Percentiles rank a stretch among this genome's conserved stretches.
phyloP scores from a whole-genome alignment of 805 yeast species.

The Metschnikowia drakensbergensis region DNA sequence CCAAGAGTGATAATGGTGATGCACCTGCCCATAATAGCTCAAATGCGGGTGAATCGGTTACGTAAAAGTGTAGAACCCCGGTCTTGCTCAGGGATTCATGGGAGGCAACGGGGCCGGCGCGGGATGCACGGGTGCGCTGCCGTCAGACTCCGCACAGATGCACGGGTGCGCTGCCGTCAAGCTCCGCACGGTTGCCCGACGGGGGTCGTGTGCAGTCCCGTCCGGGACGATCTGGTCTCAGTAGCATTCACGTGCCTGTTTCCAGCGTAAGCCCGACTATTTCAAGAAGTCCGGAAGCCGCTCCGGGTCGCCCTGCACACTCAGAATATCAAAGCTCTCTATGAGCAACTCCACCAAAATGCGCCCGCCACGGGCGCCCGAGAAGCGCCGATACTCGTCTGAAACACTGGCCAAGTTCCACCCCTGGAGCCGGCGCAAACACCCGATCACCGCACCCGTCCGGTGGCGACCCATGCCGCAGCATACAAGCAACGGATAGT shows the following conservation, averaged over 20 bases:
- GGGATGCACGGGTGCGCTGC: constrained; percentile 1
- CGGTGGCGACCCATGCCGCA: constrained; percentile 99
- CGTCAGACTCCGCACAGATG: background rate
- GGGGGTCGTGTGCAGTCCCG: too few relatives aligned
- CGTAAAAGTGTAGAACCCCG: too few relatives aligned
- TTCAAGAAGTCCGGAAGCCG: constrained; percentile 32
- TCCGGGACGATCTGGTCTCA: too few relatives aligned
- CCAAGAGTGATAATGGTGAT: constrained; percentile 50
- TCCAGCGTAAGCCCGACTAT: background rate
- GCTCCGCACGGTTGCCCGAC: background rate
- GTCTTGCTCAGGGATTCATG: background rate
- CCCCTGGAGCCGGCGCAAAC: constrained; percentile 87
- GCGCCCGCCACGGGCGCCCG: constrained; percentile 90
- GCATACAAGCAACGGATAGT: constrained; percentile 84
- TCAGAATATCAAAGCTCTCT: constrained; percentile 49
- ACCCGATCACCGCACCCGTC: constrained; percentile 95
- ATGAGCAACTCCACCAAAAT: constrained; percentile 86
- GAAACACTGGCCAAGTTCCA: constrained; percentile 92
- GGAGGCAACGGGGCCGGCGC: background rate
- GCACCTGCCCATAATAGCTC: constrained; percentile 30
- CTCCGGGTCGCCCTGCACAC: constrained; percentile 32
- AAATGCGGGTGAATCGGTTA: too few relatives aligned
- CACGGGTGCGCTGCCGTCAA: too few relatives aligned
- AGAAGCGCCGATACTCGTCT: constrained; percentile 90
- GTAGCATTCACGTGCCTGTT: background rate